Evolutionary conservation across 345 rosid species (phyloP), one percentile per base, ranked within the genome.

Genomic region (Cardamine occulta): DNA sequence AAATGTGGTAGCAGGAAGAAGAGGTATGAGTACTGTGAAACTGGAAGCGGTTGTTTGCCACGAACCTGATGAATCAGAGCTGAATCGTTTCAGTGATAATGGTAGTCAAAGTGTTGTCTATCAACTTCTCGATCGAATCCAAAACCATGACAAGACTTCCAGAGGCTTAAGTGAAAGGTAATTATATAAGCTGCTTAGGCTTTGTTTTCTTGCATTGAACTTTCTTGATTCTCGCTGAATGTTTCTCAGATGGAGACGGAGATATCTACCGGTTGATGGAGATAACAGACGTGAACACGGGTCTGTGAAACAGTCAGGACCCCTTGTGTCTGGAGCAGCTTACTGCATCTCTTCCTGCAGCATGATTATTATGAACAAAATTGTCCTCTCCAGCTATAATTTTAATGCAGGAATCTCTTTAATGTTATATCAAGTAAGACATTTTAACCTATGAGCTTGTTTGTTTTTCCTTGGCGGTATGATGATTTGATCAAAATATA

Each of bases 321-420:
- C 98, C 4, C 82, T 93, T 63, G 44, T 93, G 17, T 89, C 97
- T 44, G 98, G 97, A 79, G 72, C 88, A 31, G 97, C 97, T 70
- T 93, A 93, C 78, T 93, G 98, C 60, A 44, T 93, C 63, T 89
- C 98, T 76, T 89, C 98, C 8, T 89, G 98, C 81, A 77, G 97
- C 73, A 93, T 93, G 98, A 93, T 89, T 34, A 56, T 94, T 76
- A 80, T 94, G 72, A 93, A 94, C 72, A 94, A 94, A 82, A 67
- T 88, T 74, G 89, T 88, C 72, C 89, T 94, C 62, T 91, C 97
- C 8, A 80, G 82, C 79, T 94, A 83, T 59, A 81, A 91, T 55
- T 94, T 94, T 62, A 83, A 82, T 32, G 98, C 97, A 0, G 96
- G 88, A 70, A 81, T 89, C 72, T 89, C 97, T 18, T 74, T 94